Conservation (phyloP, 2,329 filamentous ascomycete species). For the Sarocladium oryzae region DNA sequence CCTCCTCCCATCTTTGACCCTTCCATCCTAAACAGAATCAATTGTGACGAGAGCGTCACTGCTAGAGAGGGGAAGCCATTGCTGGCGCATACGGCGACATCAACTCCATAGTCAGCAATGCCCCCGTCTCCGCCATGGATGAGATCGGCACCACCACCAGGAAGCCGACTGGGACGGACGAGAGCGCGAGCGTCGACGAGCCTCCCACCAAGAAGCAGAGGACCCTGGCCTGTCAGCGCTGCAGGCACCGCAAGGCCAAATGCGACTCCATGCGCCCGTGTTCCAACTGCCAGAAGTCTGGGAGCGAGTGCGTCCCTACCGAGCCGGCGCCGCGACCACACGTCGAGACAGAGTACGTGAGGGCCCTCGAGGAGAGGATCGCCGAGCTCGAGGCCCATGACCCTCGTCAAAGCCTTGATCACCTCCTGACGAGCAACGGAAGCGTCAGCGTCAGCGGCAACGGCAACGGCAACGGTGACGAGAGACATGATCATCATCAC, state of each 20-base stretch:
- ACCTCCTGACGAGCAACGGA: constrained; percentile 6
- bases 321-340: constrained; percentile 15
- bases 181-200: constrained; percentile 11
- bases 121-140: background rate
- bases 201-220: constrained; percentile 14
- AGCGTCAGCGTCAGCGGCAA: background rate
- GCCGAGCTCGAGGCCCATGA: constrained; percentile 14
- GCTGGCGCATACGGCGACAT: background rate
- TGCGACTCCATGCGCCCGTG: constrained; percentile 18
- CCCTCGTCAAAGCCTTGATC: constrained; percentile 16
- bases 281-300: constrained; percentile 18
- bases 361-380: constrained; percentile 15
- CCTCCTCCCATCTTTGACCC: too few relatives aligned
- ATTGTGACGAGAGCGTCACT: too few relatives aligned
- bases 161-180: background rate
- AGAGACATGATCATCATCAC: background rate
- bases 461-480: background rate
- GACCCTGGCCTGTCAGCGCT: constrained; percentile 16
- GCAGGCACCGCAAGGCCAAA: constrained; percentile 19
- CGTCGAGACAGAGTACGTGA: constrained; percentile 14
- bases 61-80: too few relatives aligned
- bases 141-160: constrained; percentile 9
- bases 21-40: too few relatives aligned
- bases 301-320: constrained; percentile 15
- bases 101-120: background rate